These are phyloP conservation scores for Eragrostis nindensis DNA, from an alignment of 176 grass and related monocot genomes.

Conservation along the genomic window DNA sequence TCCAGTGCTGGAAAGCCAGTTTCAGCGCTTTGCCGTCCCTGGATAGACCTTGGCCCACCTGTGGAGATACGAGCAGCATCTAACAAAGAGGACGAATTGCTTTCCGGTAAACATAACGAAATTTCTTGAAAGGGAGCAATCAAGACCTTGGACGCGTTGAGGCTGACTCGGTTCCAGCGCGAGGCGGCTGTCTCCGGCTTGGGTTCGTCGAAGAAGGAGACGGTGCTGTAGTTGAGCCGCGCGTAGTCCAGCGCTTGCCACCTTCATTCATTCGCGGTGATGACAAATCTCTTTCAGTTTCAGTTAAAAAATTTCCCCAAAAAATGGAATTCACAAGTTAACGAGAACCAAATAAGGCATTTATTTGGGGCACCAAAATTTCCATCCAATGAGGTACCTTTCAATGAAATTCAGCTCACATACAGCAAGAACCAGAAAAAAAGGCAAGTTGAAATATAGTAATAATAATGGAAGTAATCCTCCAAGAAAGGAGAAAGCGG, in stretches of 20 bases:
- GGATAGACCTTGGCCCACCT: slow-evolving; percentile 71
- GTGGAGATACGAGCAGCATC: not conserved
- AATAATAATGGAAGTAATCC: too few relatives aligned
- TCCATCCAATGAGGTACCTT: not conserved
- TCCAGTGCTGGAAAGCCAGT: slow-evolving; percentile 80
- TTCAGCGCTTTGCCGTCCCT: slow-evolving; percentile 56
- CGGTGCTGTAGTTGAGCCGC: slow-evolving; percentile 67
- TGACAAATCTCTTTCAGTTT: not conserved
- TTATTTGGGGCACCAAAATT: not conserved
- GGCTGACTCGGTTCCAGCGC: slow-evolving; percentile 76
- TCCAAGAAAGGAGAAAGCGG: not conserved
- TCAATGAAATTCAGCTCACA: not conserved
- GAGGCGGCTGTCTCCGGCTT: slow-evolving; percentile 75
- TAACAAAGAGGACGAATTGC: too few relatives aligned
- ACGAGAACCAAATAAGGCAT: not conserved
- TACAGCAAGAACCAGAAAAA: not conserved
- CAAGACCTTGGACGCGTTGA: slow-evolving; percentile 86
- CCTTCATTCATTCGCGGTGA: slow-evolving; percentile 58
- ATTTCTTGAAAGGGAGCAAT: not conserved
- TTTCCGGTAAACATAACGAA: not conserved
- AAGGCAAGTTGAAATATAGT: not conserved
- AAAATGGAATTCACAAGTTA: not conserved
- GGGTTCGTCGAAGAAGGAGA: slow-evolving; percentile 77
- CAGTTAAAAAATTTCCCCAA: not conserved
- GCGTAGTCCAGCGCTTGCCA: slow-evolving; percentile 82